These are phyloP conservation scores for Naganishia liquefaciens DNA, from an alignment of 1,284 basidiomycete species.

Conservation along the genomic window DNA sequence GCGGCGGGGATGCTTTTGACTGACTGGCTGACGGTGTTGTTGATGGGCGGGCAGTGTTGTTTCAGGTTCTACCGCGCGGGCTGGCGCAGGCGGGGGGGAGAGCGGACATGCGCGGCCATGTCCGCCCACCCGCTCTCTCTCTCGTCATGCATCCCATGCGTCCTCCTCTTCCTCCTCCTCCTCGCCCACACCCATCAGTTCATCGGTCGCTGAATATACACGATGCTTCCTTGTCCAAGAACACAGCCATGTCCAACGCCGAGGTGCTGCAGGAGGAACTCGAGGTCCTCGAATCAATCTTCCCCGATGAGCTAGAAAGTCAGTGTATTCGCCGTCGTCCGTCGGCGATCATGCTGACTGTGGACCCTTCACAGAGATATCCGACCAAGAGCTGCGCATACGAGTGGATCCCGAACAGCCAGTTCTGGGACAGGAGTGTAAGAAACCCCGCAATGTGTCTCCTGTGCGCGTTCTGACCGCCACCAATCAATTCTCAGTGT, in stretches of 20 bases:
- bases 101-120: neutral
- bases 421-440: conserved; percentile 62
- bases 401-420: conserved; percentile 83
- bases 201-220: no score
- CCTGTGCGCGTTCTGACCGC: conserved; percentile 38
- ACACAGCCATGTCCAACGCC: conserved; percentile 7
- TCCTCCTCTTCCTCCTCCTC: no score
- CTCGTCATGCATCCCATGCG: neutral
- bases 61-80: neutral
- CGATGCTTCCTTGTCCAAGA: no score
- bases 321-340: conserved; percentile 48
- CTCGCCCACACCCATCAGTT: no score
- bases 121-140: neutral
- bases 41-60: neutral
- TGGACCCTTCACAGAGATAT: conserved; percentile 70
- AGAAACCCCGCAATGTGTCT: conserved; percentile 52
- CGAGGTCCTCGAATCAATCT: conserved; percentile 92
- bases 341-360: conserved; percentile 23
- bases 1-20: neutral
- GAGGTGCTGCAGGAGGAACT: conserved; percentile 27
- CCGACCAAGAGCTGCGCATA: conserved; percentile 78
- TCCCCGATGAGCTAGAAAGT: conserved; percentile 90
- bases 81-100: no score
- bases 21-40: neutral
- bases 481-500: conserved; percentile 60